These are phyloP conservation scores for Salmacisia buchloeana DNA, from an alignment of 1,284 basidiomycete species.

Conservation along the genomic window DNA sequence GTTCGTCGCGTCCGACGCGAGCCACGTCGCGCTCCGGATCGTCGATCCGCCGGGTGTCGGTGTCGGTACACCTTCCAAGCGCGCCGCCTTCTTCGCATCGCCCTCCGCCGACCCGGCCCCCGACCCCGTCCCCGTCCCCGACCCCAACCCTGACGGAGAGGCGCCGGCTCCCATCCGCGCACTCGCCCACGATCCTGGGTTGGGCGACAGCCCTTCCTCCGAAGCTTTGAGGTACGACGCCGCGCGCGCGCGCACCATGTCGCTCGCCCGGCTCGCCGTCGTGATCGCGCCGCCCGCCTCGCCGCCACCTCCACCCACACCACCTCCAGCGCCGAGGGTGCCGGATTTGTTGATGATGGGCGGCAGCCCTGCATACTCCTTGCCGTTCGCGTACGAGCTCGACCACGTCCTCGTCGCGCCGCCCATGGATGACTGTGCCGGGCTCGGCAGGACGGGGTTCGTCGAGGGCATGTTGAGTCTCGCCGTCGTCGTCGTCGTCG, in stretches of 20 bases:
- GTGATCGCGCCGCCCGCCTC: neutral
- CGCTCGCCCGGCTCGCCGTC: neutral
- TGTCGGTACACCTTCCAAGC: neutral
- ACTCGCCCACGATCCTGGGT: neutral
- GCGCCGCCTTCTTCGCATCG: neutral
- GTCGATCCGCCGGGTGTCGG: neutral
- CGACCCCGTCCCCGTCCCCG: neutral
- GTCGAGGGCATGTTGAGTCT: neutral
- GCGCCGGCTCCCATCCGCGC: neutral
- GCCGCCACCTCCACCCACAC: too few relatives aligned
- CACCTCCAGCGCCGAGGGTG: too few relatives aligned
- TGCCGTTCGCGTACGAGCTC: too few relatives aligned
- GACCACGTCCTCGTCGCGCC: too few relatives aligned
- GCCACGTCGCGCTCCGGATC: neutral
- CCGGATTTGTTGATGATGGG: too few relatives aligned
- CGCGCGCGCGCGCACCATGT: neutral
- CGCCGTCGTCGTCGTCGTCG: neutral
- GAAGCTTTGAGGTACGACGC: conserved; percentile 1
- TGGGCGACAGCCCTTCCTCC: neutral
- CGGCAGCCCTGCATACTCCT: neutral
- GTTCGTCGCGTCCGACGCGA: neutral
- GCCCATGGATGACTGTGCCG: too few relatives aligned
- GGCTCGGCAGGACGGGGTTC: neutral
- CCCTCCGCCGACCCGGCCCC: neutral
- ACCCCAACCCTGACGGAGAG: neutral